phyloP scores from a whole-genome alignment of 306 rosid genomes.

The Sophora flavescens region DNA sequence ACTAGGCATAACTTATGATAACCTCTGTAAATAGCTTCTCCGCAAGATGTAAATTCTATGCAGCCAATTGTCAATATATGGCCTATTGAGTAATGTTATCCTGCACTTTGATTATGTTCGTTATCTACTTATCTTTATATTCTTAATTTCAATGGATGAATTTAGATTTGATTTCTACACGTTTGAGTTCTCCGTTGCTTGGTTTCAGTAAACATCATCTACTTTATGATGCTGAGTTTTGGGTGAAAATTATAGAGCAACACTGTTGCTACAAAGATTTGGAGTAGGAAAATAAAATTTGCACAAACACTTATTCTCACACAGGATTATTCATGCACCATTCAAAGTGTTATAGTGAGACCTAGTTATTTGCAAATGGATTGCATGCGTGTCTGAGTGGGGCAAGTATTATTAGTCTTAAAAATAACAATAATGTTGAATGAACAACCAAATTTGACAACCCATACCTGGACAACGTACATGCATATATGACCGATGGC shows the following conservation, averaged over 20 bases:
- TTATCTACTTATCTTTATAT: not conserved
- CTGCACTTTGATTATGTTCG: slow-evolving; percentile 4
- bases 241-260: not conserved
- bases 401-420: no score
- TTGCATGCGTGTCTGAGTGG: no score
- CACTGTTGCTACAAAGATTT: not conserved
- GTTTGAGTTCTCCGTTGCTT: not conserved
- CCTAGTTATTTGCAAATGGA: no score
- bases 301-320: not conserved
- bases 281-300: not conserved
- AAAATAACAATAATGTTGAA: no score
- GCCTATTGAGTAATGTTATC: slow-evolving; percentile 22
- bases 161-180: slow-evolving; percentile 4
- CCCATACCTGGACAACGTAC: no score
- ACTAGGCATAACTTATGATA: slow-evolving; percentile 29
- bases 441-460: no score
- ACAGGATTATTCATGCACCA: no score
- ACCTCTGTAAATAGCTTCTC: slow-evolving; percentile 57
- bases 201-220: not conserved
- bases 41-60: slow-evolving; percentile 52
- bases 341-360: no score
- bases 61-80: slow-evolving; percentile 40
- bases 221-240: slow-evolving; percentile 19
- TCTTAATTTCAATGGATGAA: slow-evolving; percentile 18
- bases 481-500: no score